Percentiles rank a stretch among this genome's conserved stretches.
These are phyloP conservation scores for Exophiala viscosa DNA, from an alignment of 2,329 filamentous ascomycete genomes.

Conservation along the genomic window DNA sequence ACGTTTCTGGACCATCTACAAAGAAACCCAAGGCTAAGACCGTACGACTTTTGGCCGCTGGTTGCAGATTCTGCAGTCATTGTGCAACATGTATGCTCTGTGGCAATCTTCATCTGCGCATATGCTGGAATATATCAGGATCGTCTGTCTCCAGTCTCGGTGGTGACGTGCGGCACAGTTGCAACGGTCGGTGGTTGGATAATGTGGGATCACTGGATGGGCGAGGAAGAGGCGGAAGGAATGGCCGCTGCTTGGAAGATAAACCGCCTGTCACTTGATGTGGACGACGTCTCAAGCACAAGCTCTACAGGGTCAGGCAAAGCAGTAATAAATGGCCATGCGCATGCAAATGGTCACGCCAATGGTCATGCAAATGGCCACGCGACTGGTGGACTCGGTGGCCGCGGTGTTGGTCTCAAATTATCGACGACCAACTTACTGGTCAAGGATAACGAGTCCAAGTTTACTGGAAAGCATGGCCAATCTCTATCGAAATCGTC, in stretches of 20 bases:
- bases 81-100: conserved; percentile 92
- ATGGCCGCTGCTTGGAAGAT: conserved; percentile 28
- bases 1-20: conserved; percentile 96
- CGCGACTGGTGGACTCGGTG: conserved; percentile 29
- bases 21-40: conserved; percentile 85
- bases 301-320: conserved; percentile 37
- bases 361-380: conserved; percentile 32
- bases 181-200: conserved; percentile 84
- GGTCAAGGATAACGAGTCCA: conserved; percentile 27
- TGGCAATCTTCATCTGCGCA: conserved; percentile 89
- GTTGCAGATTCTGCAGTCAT: conserved; percentile 95
- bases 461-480: conserved; percentile 39
- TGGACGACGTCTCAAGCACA: conserved; percentile 39
- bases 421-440: conserved; percentile 38
- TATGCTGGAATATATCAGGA: conserved; percentile 88
- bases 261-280: conserved; percentile 24
- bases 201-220: conserved; percentile 87
- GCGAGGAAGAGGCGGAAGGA: conserved; percentile 56
- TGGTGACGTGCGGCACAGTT: conserved; percentile 79
- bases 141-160: conserved; percentile 80
- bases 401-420: conserved; percentile 43
- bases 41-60: conserved; percentile 97
- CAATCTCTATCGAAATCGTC: conserved; percentile 57
- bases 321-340: conserved; percentile 31
- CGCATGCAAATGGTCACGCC: conserved; percentile 30